Base-by-base conservation (phyloP, 1,139 yeast species). In the Kazachstania sp. region DNA sequence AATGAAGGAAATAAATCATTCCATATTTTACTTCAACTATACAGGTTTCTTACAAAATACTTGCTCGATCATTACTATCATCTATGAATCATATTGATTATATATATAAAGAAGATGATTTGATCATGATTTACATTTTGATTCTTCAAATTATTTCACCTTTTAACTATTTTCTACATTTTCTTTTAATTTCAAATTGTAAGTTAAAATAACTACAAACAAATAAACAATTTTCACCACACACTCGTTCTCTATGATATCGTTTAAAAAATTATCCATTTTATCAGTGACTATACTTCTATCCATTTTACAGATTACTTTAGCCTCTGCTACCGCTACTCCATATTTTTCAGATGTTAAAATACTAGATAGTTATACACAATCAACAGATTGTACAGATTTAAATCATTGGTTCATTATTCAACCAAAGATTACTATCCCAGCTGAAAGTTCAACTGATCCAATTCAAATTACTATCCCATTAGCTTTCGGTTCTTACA, bases 401-500 rank as follows among this genome's bases (percentile, higher is more conserved):
- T 48, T 51, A 15, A 45, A 54, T 41, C 61, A 61, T 46, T 59
- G 60, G 61, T 59, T 61, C 45, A 35, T 58, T 29, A 47, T 62
- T 12, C 52, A 52, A 34, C 60, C 60, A 3, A 59, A 58, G 38
- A 37, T 62, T 23, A 54, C 49, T 35, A 51, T 60, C 9, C 51
- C 59, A 4, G 49, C 51, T 28, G 59, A 58, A 23, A 46, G 48
- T 26, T 19, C 23, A n/a, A 41, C 47, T 18, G 30, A 37, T 7
- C 54, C 53, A 9, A 41, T 62, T 7, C 53, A 48, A 31, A 45
- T 62, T 18, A 53, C 56, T 7, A 52, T 60, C n/a, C 65, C 65
- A 15, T 40, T 49, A 2, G 55, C 55, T 4, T 56, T 62, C 35
- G 50, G 37, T 16, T 46, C 53, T 11, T 51, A 56, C 36, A 59